Base-by-base conservation (phyloP, 2,329 filamentous ascomycete species). In the Paecilomyces fulvus region DNA sequence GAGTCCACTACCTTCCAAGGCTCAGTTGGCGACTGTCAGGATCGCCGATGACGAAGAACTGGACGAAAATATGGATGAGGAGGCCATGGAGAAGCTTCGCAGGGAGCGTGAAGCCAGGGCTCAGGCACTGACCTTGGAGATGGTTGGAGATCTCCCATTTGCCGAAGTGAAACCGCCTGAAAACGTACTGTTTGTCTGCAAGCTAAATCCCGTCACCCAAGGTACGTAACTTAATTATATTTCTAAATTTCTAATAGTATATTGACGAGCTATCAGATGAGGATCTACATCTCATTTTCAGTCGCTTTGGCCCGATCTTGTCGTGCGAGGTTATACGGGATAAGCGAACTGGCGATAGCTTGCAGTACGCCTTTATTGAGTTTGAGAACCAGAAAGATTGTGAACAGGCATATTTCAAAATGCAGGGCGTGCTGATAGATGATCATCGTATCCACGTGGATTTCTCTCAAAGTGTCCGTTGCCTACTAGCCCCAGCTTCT, bases 301-400 rank as follows among this genome's bases (percentile, higher is more conserved):
- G 90, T 56, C 92, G 94, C 0, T 99, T 99, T 65, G 94, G 94
- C 63, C 92, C 88, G 68, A 96, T 99, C 48, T 73, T 97, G 23
- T 95, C 90, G 51, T 99, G 94, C 69, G 94, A 99, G 74, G 89
- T 99, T 31, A 96, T 99, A 60, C 83, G 92, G 52, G 94, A 99
- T 71, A 89, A 89, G 69, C 90, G 90, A 67, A 96, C 92, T 0
- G 91, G 91, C 3, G 94, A 99, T 74, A 96, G 90, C 67, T 76
- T 99, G 52, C 94, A 99, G 71, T 99, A 99, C 69, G 91, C 94
- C 1, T 99, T 99, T 64, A 95, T 99, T 67, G 94, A 99, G 70
- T 99, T 92, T 66, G 89, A 92, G 57, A 88, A 95, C 55, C 94
- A 96, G 74, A 84, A 87, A 63, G 89, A 92, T 54, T 97, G 94